Evolutionary conservation across 2,329 filamentous ascomycete genomes (phyloP).

Genomic region (Verticillium longisporum): DNA sequence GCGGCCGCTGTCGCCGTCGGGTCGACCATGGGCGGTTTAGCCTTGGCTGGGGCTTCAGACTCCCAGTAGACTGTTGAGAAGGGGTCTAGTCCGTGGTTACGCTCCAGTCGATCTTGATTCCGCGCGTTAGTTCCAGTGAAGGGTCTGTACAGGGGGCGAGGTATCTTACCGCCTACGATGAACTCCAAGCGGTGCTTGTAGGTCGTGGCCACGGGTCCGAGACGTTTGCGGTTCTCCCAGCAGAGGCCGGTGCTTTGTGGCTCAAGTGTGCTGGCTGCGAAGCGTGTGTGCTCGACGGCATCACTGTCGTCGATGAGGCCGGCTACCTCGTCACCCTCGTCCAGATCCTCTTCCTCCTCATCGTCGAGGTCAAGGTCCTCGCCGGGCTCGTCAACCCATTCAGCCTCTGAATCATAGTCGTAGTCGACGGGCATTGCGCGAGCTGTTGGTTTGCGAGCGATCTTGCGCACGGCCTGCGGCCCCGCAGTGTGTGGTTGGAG

Average conservation of each 20-base stretch:
- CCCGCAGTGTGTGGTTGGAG: constrained; percentile 42
- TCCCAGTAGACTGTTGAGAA: constrained; percentile 80
- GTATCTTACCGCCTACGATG: constrained; percentile 52
- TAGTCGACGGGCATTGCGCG: constrained; percentile 63
- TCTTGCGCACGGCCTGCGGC: constrained; percentile 35
- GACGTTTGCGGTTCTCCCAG: constrained; percentile 60
- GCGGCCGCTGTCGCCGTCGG: not conserved
- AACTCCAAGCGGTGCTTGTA: constrained; percentile 67
- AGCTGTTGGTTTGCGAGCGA: constrained; percentile 48
- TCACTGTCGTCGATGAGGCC: constrained; percentile 87
- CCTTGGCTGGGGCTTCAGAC: constrained; percentile 23
- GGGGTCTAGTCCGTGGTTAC: constrained; percentile 64
- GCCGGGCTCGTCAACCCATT: constrained; percentile 74
- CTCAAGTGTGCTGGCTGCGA: constrained; percentile 62
- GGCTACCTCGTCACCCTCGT: constrained; percentile 80
- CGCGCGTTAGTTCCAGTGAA: constrained; percentile 11
- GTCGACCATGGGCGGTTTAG: not conserved
- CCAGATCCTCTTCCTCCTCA: constrained; percentile 61
- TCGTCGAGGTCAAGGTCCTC: constrained; percentile 64
- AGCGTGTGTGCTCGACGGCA: constrained; percentile 50
- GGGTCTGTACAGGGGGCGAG: constrained; percentile 9
- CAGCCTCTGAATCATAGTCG: constrained; percentile 79
- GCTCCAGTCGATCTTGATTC: constrained; percentile 36
- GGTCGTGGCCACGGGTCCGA: constrained; percentile 40
- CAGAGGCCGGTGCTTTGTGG: constrained; percentile 75